Evolutionary conservation across 208 protist genomes (phyloP).

Genomic region (Hexamita inflata): DNA sequence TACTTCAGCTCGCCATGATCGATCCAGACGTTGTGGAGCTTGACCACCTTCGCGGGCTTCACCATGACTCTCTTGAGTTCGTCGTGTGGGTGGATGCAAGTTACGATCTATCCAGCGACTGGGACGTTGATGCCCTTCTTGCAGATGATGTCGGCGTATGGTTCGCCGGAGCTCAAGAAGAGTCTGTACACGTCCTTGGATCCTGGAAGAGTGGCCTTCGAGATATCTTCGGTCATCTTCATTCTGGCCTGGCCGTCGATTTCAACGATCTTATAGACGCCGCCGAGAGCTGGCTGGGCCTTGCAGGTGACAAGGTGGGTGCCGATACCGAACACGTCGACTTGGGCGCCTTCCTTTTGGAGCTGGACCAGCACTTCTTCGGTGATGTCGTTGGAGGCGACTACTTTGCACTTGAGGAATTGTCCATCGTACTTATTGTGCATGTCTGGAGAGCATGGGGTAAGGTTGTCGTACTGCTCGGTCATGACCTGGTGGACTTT

Average conservation of each 20-base stretch:
- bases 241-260: slow-evolving; percentile 58
- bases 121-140: too few relatives aligned
- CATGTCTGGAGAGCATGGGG: slow-evolving; percentile 9
- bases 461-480: background rate
- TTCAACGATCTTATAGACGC: slow-evolving; percentile 68
- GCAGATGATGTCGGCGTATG: slow-evolving; percentile 14
- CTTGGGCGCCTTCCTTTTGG: slow-evolving; percentile 48
- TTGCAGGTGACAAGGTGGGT: slow-evolving; percentile 68
- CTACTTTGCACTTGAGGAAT: slow-evolving; percentile 49
- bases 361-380: slow-evolving; percentile 53
- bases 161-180: slow-evolving; percentile 27
- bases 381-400: slow-evolving; percentile 62
- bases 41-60: too few relatives aligned
- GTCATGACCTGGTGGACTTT: too few relatives aligned
- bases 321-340: slow-evolving; percentile 68
- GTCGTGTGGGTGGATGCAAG: too few relatives aligned
- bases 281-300: slow-evolving; percentile 62
- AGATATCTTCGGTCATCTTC: slow-evolving; percentile 54
- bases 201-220: slow-evolving; percentile 59
- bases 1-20: too few relatives aligned
- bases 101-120: too few relatives aligned
- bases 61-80: too few relatives aligned
- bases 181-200: slow-evolving; percentile 56
- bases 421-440: slow-evolving; percentile 36
- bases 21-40: too few relatives aligned